These are phyloP conservation scores for Dysphania ambrosioides DNA, from an alignment of 148 eudicot species.

Conservation along the genomic window DNA sequence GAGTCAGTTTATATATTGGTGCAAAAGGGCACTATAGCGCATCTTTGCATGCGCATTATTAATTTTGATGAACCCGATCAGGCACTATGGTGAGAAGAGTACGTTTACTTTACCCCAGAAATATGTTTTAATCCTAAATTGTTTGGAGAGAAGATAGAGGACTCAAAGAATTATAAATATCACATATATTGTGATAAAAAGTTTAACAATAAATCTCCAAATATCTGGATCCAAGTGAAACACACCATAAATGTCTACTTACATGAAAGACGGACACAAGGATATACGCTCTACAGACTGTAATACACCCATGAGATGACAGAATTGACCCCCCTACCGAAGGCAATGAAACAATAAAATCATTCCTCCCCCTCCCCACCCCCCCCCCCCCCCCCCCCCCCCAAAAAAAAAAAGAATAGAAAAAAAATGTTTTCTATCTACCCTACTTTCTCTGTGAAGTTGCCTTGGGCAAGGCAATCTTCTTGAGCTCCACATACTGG, in stretches of 20 bases:
- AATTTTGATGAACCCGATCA: background rate
- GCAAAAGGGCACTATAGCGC: background rate
- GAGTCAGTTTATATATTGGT: background rate
- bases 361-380: background rate
- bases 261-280: slow-evolving; percentile 8
- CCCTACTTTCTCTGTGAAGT: slow-evolving; percentile 1
- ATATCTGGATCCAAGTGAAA: background rate
- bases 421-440: slow-evolving; percentile 1
- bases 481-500: slow-evolving; percentile 53
- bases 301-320: slow-evolving; percentile 20
- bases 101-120: background rate
- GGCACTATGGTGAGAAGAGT: background rate
- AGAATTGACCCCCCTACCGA: background rate
- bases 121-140: background rate
- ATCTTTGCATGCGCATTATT: background rate
- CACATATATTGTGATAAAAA: slow-evolving; percentile 5
- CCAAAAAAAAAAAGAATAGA: background rate
- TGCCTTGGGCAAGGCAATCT: slow-evolving; percentile 36
- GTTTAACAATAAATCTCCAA: slow-evolving; percentile 5
- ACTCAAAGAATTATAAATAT: background rate
- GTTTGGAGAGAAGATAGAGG: background rate
- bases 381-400: background rate
- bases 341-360: slow-evolving; percentile 10
- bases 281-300: slow-evolving; percentile 22
- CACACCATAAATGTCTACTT: slow-evolving; percentile 6